These are phyloP conservation scores for Sugiyamaella pinicola DNA, from an alignment of 1,139 yeast species.

Conservation along the genomic window DNA sequence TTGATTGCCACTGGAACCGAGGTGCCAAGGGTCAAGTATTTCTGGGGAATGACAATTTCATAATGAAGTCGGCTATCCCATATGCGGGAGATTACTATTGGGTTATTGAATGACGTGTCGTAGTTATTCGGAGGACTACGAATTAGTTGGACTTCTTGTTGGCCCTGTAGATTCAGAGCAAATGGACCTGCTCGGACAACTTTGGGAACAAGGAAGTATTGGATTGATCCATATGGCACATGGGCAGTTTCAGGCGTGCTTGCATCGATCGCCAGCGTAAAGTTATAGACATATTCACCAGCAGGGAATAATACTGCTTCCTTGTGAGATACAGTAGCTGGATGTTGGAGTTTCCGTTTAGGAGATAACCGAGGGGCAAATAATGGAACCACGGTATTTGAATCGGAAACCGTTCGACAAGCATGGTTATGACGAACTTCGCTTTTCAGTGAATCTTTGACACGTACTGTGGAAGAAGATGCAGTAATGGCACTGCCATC, in stretches of 20 bases:
- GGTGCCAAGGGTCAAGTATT: conserved; percentile 71
- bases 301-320: conserved; percentile 51
- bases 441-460: conserved; percentile 27
- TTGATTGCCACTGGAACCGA: conserved; percentile 64
- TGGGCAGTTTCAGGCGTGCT: conserved; percentile 70
- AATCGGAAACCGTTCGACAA: conserved; percentile 23
- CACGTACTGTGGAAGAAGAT: conserved; percentile 23
- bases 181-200: conserved; percentile 41
- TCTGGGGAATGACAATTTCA: conserved; percentile 74
- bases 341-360: conserved; percentile 27
- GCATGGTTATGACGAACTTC: conserved; percentile 26
- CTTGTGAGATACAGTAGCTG: conserved; percentile 25
- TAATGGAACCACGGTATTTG: conserved; percentile 19
- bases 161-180: conserved; percentile 38
- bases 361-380: conserved; percentile 25
- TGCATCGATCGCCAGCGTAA: conserved; percentile 71
- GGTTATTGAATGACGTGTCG: conserved; percentile 67
- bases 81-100: conserved; percentile 75
- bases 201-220: conserved; percentile 39
- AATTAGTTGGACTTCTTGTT: conserved; percentile 49
- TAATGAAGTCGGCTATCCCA: conserved; percentile 84
- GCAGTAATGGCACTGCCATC: conserved; percentile 19
- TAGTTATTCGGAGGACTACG: conserved; percentile 83
- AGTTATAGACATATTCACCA: conserved; percentile 76
- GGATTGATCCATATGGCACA: conserved; percentile 49